Evolutionary conservation across 345 rosid species (phyloP), one percentile per base, ranked within the genome.

Genomic region (Jatropha curcas): DNA sequence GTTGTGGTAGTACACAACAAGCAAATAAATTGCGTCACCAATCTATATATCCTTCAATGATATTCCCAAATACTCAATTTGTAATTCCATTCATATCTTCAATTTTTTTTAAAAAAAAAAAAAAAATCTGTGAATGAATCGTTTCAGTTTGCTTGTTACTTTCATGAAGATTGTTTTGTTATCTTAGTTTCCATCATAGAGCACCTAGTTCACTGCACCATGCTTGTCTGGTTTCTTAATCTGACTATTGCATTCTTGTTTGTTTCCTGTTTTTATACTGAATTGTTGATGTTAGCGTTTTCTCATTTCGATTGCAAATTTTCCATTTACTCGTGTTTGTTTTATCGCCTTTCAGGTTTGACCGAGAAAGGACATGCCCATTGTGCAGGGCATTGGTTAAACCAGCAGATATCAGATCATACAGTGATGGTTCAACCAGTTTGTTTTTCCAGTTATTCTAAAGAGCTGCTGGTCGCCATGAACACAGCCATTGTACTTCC

Each of bases 311-410:
- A 56, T 24, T 58, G 31, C 39, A 30, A 45, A 12, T 48, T 55
- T 58, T 55, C 28, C 45, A 25, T 71, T 31, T 48, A 45, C 46
- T 63, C 24, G 50, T 35, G n/a, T 30, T 41, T 41, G 12, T 11
- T 48, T 69, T 28, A 50, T 35, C 17, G 17, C 27, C 14, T 71
- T 78, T 69, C 87, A 85, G 91, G 93, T 85, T 87, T 67, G 91
- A 89, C 83, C 67, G 91, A 62, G 92, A 88, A 79, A 84, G 90
- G 74, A 89, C 90, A 17, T 85, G 90, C 72, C 90, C 93, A 22
- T 81, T 86, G 22, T 86, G 89, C 81, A 82, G 89, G 70, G 93
- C 89, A 10, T 63, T 82, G 70, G 85, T 87, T 24, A 86, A 84
- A 68, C 79, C 82, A 0, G 81, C 86, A 25, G 87, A 86, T 77